Conservation (phyloP, 306 rosid genomes). For the Dryas octopetala region DNA sequence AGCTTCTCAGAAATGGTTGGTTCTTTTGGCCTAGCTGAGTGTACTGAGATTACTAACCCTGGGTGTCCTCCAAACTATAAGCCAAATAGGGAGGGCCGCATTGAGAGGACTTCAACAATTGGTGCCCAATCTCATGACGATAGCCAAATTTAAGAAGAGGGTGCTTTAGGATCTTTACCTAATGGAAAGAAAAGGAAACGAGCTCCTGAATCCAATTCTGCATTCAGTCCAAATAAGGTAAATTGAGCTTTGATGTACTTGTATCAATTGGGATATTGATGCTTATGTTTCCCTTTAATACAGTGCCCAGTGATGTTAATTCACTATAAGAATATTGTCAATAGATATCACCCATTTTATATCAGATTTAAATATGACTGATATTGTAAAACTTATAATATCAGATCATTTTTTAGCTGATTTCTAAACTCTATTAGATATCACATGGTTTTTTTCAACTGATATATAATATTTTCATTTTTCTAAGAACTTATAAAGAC, state of each 20-base stretch:
- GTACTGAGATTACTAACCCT: constrained; percentile 48
- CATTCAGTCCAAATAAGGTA: constrained; percentile 70
- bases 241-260: constrained; percentile 7
- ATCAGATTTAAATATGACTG: too few species aligned
- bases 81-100: constrained; percentile 43
- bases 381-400: too few species aligned
- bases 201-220: constrained; percentile 52
- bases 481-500: too few species aligned
- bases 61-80: constrained; percentile 54
- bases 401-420: too few species aligned
- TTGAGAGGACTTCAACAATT: constrained; percentile 39
- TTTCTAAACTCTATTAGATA: too few species aligned
- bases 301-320: constrained; percentile 24
- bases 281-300: constrained; percentile 23
- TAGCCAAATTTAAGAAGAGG: constrained; percentile 48
- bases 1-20: constrained; percentile 74
- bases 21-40: constrained; percentile 54
- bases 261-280: constrained; percentile 16
- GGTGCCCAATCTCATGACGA: constrained; percentile 56
- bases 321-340: too few species aligned
- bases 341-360: too few species aligned
- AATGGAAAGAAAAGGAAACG: constrained; percentile 71
- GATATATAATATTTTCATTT: too few species aligned
- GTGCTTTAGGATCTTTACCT: constrained; percentile 55
- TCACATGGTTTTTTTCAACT: too few species aligned